These are phyloP conservation scores for Russula virescens DNA, from an alignment of 768 basidiomycete species.

Conservation along the genomic window DNA sequence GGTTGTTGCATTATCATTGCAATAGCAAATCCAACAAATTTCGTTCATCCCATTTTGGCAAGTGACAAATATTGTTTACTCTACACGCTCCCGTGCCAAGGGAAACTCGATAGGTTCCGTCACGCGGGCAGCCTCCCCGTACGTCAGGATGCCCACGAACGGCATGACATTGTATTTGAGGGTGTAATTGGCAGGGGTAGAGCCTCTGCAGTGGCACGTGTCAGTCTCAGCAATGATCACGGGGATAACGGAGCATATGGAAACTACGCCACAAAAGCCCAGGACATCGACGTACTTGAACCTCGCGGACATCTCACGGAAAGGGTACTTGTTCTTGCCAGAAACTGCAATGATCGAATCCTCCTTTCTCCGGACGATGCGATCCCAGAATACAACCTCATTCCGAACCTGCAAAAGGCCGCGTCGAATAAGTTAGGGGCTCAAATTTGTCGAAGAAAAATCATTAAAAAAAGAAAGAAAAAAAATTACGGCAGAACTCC, in stretches of 20 bases:
- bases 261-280: neutral
- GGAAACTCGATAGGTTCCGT: slow-evolving; percentile 34
- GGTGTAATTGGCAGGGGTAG: slow-evolving; percentile 58
- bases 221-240: slow-evolving; percentile 21
- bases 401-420: slow-evolving; percentile 49
- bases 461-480: neutral
- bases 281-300: slow-evolving; percentile 59
- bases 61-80: neutral
- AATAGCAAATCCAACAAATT: too few species aligned
- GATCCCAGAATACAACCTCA: slow-evolving; percentile 87
- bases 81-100: slow-evolving; percentile 24
- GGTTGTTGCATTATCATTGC: too few species aligned
- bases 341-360: slow-evolving; percentile 62
- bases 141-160: slow-evolving; percentile 72
- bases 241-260: slow-evolving; percentile 10
- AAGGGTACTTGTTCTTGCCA: slow-evolving; percentile 78
- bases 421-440: slow-evolving; percentile 7
- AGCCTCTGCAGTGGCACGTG: slow-evolving; percentile 43
- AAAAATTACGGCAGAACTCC: neutral
- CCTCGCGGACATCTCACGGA: slow-evolving; percentile 64
- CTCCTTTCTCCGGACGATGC: slow-evolving; percentile 76
- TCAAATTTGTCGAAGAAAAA: neutral
- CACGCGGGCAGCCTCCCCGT: slow-evolving; percentile 62
- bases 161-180: slow-evolving; percentile 92
- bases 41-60: too few species aligned